Evolutionary conservation across 1,284 basidiomycete species (phyloP).

Genomic region (Meira nashicola): DNA sequence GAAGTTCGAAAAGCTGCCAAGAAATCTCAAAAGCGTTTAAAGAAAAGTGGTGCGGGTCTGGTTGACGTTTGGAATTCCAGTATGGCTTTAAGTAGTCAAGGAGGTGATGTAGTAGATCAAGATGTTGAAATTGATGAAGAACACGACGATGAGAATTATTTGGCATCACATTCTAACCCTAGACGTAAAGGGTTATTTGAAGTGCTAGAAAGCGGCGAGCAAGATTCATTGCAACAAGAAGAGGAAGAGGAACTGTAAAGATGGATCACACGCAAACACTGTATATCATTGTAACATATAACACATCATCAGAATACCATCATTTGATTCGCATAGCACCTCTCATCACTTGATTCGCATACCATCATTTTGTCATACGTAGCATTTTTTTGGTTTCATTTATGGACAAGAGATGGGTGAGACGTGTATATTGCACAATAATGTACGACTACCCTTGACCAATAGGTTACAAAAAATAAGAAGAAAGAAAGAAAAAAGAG

Average conservation of each 20-base stretch:
- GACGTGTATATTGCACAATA: too few relatives aligned
- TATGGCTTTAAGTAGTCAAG: neutral
- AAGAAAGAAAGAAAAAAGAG: neutral
- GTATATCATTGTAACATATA: neutral
- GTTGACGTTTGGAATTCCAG: conserved; percentile 17
- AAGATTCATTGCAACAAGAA: conserved; percentile 5
- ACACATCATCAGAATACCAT: neutral
- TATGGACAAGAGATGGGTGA: too few relatives aligned
- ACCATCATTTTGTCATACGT: too few relatives aligned
- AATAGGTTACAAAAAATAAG: neutral
- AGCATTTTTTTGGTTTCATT: too few relatives aligned
- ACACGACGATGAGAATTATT: too few relatives aligned
- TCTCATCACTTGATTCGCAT: neutral
- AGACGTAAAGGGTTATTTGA: too few relatives aligned
- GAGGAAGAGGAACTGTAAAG: neutral
- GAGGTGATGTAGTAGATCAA: neutral
- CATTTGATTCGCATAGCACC: neutral
- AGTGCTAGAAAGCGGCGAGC: too few relatives aligned
- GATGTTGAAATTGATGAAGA: neutral
- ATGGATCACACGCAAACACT: too few relatives aligned
- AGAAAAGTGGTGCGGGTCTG: conserved; percentile 24
- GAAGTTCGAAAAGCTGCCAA: conserved; percentile 19
- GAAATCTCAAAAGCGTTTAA: conserved; percentile 27
- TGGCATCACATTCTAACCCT: too few relatives aligned
- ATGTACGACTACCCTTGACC: too few relatives aligned